Evolutionary conservation across 495 filamentous ascomycete species (phyloP), one percentile per base, ranked within the genome.

Genomic region (Neurospora sublineolata): DNA sequence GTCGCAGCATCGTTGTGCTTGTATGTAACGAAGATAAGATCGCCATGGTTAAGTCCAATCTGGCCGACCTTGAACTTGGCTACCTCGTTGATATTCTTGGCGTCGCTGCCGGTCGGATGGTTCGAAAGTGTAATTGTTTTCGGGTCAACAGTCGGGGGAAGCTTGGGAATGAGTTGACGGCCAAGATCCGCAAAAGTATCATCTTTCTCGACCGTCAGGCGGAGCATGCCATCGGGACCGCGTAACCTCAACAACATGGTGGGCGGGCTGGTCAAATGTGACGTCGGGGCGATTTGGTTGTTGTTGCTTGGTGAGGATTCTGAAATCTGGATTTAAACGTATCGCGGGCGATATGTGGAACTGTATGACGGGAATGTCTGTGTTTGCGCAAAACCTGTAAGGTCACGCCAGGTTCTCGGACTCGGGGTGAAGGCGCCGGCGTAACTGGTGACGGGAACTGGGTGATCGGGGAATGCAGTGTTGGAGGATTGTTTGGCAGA

Each of bases 21-120:
- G 81, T 96, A 99, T 71, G 86, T 90, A 72, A 98, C 78, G 79
- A 90, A 99, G 37, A 99, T 86, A 74, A 96, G 88, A 75, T 97
- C 94, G 44, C 95, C 95, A 79, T 99, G 92, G 69, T 93, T 97
- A 44, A 97, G 80, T 46, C 90, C 91, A 70, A 94, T 89, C 77
- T 88, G 85, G 38, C 88, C 81, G 75, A 97, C 84, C 70, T 89
- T 85, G 75, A 91, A 86, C 42, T 85, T 86, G 68, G 86, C 83
- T 64, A 99, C 86, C 44, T 89, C 87, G 23, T 80, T 84, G 67
- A 99, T 77, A 27, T 84, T 81, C 77, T 93, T 89, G 20, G 90
- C 86, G 72, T 97, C 90, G 14, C 89, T 92, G 68, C 89, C 89
- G 42, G 86, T 88, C 3, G 92, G 93, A 69, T 87, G 87, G 80